Conservation (phyloP, 371 early-diverging fungal genomes). For the Mortierella sp. region DNA sequence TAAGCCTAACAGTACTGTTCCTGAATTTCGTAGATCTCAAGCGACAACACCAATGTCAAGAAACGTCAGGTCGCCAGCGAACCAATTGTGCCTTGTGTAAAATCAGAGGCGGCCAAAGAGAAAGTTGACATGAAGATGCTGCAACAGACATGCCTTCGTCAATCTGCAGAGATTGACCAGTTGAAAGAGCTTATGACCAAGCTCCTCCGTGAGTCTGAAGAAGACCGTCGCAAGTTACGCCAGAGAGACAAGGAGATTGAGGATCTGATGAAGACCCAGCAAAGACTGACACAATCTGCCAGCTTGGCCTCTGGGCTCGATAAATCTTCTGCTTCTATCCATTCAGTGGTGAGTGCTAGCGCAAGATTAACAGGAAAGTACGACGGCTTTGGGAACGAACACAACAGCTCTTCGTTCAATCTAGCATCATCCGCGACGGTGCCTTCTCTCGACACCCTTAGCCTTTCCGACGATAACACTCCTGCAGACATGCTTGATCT, state of each 20-base stretch:
- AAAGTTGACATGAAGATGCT: slow-evolving; percentile 15
- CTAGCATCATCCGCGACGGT: slow-evolving; percentile 14
- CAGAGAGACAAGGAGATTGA: slow-evolving; percentile 46
- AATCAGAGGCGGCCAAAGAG: not conserved
- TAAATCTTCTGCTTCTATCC: not conserved
- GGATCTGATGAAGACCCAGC: slow-evolving; percentile 30
- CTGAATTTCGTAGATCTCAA: not conserved
- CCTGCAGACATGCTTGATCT: not conserved
- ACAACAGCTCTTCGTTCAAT: not conserved
- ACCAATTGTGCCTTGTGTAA: too few relatives aligned
- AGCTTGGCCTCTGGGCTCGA: slow-evolving; percentile 16
- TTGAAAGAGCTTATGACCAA: slow-evolving; percentile 40
- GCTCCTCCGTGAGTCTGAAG: slow-evolving; percentile 31
- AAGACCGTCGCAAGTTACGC: slow-evolving; percentile 34
- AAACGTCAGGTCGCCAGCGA: not conserved
- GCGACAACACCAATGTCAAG: not conserved
- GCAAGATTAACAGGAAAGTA: not conserved
- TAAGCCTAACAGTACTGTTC: not conserved
- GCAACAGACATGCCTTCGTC: slow-evolving; percentile 35
- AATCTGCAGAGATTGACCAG: slow-evolving; percentile 35
- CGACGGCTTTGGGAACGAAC: too few relatives aligned
- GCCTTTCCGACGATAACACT: slow-evolving; percentile 6
- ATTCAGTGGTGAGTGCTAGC: not conserved
- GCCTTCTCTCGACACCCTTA: slow-evolving; percentile 17
- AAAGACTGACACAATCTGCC: slow-evolving; percentile 3